Evolutionary conservation across 2,329 filamentous ascomycete species (phyloP).

Genomic region (Penicillium rolfsii): DNA sequence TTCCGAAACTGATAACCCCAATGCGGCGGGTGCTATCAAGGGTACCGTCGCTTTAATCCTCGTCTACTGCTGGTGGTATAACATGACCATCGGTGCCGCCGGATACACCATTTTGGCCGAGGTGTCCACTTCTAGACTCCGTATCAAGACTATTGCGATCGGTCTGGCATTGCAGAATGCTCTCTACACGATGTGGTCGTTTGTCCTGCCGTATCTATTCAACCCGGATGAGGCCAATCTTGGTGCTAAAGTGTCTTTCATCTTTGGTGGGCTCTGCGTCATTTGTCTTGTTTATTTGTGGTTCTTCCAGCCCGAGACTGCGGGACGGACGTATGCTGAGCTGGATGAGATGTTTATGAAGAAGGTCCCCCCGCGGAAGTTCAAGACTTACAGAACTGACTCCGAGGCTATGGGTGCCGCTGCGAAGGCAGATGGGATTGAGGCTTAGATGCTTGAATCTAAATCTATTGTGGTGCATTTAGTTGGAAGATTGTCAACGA

Average conservation of each 20-base stretch:
- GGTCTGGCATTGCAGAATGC: slow-evolving; percentile 42
- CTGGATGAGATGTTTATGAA: slow-evolving; percentile 24
- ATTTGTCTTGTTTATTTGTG: slow-evolving; percentile 39
- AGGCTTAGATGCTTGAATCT: background rate
- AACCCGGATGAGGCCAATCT: slow-evolving; percentile 46
- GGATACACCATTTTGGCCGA: slow-evolving; percentile 46
- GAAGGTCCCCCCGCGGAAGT: slow-evolving; percentile 18
- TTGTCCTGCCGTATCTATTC: slow-evolving; percentile 45
- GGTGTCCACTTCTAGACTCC: slow-evolving; percentile 43
- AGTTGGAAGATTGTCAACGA: background rate
- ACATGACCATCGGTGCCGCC: slow-evolving; percentile 48
- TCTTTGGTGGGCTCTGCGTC: slow-evolving; percentile 43
- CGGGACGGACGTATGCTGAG: slow-evolving; percentile 18
- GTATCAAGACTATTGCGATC: slow-evolving; percentile 48
- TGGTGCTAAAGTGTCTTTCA: slow-evolving; percentile 47
- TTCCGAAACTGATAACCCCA: slow-evolving; percentile 15
- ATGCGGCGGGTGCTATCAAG: slow-evolving; percentile 15
- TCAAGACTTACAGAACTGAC: slow-evolving; percentile 19
- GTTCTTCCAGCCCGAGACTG: slow-evolving; percentile 31
- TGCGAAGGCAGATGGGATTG: slow-evolving; percentile 5
- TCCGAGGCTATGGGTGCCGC: slow-evolving; percentile 15
- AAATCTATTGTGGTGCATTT: background rate
- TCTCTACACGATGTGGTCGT: slow-evolving; percentile 41
- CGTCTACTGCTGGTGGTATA: slow-evolving; percentile 46
- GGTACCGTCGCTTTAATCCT: slow-evolving; percentile 37